A percentile compares a stretch with the other conserved stretches of the same genome.
Conservation (phyloP, 371 early-diverging fungal genomes). For the Zancudomyces culisetae region DNA sequence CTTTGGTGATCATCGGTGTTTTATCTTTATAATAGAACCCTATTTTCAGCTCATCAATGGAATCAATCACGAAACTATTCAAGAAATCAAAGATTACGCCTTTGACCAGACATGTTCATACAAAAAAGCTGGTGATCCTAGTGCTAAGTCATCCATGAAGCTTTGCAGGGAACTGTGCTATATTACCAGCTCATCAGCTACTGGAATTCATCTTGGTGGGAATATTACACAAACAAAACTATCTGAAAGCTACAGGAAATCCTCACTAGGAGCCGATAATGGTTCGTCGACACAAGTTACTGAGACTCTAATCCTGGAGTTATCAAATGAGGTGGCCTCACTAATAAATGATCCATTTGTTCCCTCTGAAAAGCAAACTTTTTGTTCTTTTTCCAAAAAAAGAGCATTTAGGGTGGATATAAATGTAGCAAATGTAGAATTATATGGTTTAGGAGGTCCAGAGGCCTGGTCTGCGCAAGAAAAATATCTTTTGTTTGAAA, state of each 20-base stretch:
- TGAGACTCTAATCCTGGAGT: background rate
- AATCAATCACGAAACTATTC: background rate
- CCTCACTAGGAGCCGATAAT: background rate
- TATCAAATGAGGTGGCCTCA: background rate
- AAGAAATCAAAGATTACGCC: background rate
- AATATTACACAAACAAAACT: background rate
- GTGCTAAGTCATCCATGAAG: background rate
- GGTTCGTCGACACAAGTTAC: background rate
- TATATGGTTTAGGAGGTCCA: background rate
- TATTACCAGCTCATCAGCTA: background rate
- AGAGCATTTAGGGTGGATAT: background rate
- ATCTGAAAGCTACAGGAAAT: background rate
- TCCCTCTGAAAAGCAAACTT: background rate
- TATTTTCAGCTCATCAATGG: background rate
- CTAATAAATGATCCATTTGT: slow-evolving; percentile 1
- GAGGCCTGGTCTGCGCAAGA: background rate
- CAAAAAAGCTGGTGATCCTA: no score
- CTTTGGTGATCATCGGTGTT: slow-evolving; percentile 1
- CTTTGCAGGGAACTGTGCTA: background rate
- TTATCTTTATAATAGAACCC: slow-evolving; percentile 1
- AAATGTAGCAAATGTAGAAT: background rate
- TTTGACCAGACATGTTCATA: background rate
- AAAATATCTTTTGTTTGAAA: background rate
- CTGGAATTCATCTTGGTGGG: background rate
- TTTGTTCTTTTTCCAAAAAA: background rate